Evolutionary conservation across 1,284 basidiomycete genomes (phyloP).

Genomic region (Ceratobasidium sp.): DNA sequence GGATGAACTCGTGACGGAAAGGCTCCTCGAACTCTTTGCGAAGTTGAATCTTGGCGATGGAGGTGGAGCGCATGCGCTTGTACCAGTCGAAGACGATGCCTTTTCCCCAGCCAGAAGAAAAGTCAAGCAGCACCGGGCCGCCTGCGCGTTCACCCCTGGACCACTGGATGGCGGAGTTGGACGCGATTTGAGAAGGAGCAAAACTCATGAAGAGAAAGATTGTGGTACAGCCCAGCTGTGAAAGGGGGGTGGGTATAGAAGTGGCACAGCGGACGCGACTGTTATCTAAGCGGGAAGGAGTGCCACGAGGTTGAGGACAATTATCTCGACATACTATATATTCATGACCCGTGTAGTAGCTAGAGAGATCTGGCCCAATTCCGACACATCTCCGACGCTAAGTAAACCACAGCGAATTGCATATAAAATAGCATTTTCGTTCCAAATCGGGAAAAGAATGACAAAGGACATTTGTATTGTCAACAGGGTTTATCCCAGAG

Average conservation of each 20-base stretch:
- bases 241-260: not conserved
- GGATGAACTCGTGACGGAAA: slow-evolving; percentile 44
- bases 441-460: slow-evolving; percentile 3
- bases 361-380: too few species aligned
- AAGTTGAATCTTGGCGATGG: slow-evolving; percentile 29
- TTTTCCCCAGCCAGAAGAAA: slow-evolving; percentile 42
- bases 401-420: not conserved
- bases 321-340: slow-evolving; percentile 17
- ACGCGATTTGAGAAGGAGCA: slow-evolving; percentile 35
- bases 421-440: slow-evolving; percentile 9
- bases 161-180: slow-evolving; percentile 44
- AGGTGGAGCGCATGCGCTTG: slow-evolving; percentile 30
- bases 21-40: slow-evolving; percentile 45
- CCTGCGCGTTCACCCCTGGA: slow-evolving; percentile 35
- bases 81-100: slow-evolving; percentile 43
- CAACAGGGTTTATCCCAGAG: not conserved
- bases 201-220: not conserved
- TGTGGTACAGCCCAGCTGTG: slow-evolving; percentile 32
- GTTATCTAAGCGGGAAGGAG: slow-evolving; percentile 19
- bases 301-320: slow-evolving; percentile 1
- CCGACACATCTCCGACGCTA: too few species aligned
- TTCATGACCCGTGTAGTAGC: not conserved
- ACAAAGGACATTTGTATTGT: slow-evolving; percentile 33
- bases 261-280: not conserved
- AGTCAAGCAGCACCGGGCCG: slow-evolving; percentile 42